phyloP scores from a whole-genome alignment of 164 flowering plant species.

The Macadamia tetraphylla region DNA sequence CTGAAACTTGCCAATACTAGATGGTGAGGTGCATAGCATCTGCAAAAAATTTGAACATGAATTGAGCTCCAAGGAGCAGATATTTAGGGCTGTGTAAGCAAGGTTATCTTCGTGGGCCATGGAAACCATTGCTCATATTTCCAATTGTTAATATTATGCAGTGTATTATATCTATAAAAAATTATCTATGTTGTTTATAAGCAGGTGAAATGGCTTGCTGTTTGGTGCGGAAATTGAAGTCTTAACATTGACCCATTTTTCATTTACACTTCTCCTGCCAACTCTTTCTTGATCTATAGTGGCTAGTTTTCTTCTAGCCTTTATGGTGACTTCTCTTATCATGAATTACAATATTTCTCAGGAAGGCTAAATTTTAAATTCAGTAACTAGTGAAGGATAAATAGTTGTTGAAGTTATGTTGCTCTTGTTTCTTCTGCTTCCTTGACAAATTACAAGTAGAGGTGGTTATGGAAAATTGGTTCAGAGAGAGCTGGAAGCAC shows the following conservation, averaged over 20 bases:
- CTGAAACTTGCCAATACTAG: too few relatives aligned
- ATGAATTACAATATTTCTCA: neutral
- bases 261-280: neutral
- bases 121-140: too few relatives aligned
- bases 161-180: too few relatives aligned
- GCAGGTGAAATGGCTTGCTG: neutral
- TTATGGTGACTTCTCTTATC: conserved; percentile 3
- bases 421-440: conserved; percentile 4
- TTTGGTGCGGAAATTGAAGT: neutral
- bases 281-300: neutral
- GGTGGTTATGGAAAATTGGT: conserved; percentile 98
- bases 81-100: too few relatives aligned
- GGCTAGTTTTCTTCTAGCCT: neutral
- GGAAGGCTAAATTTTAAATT: neutral
- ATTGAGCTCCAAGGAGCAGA: too few relatives aligned
- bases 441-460: conserved; percentile 73
- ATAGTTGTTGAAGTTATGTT: too few relatives aligned
- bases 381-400: neutral
- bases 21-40: too few relatives aligned
- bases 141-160: too few relatives aligned
- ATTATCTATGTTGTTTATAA: neutral
- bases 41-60: too few relatives aligned
- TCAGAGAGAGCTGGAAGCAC: conserved; percentile 87
- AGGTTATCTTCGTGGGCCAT: too few relatives aligned
- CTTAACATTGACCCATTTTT: neutral